Percentiles rank a stretch among this genome's conserved stretches.
These are phyloP conservation scores for Speleostelium caveatum DNA, from an alignment of 78 protist species.

Conservation along the genomic window DNA sequence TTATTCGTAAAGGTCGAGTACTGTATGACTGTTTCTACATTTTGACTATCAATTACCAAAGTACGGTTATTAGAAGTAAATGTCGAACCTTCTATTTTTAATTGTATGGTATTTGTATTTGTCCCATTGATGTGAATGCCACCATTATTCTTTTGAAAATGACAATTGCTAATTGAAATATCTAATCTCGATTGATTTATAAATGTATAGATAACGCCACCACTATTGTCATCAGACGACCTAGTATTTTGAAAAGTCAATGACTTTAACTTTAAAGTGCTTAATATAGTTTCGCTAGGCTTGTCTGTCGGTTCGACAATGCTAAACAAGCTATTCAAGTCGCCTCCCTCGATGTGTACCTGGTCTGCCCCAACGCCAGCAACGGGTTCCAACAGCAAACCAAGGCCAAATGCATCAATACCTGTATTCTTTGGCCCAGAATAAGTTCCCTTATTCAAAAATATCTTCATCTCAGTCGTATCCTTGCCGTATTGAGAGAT, in stretches of 20 bases:
- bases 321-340: neutral
- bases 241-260: neutral
- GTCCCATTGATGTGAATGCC: neutral
- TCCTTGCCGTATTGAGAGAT: neutral
- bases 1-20: neutral
- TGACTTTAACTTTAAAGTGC: neutral
- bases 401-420: neutral
- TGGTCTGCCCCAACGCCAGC: no score
- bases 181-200: no score
- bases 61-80: no score
- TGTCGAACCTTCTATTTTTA: no score
- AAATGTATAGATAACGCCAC: conserved; percentile 16
- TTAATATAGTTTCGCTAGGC: no score
- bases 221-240: neutral
- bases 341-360: neutral
- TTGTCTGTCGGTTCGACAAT: neutral
- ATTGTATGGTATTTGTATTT: neutral
- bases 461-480: neutral
- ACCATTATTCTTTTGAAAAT: neutral
- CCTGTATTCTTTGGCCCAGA: neutral
- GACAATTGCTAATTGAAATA: no score
- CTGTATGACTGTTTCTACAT: neutral
- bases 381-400: neutral
- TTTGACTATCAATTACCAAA: neutral
- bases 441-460: neutral